Evolutionary conservation across 306 rosid species (phyloP).

Genomic region (Gleditsia sinensis): DNA sequence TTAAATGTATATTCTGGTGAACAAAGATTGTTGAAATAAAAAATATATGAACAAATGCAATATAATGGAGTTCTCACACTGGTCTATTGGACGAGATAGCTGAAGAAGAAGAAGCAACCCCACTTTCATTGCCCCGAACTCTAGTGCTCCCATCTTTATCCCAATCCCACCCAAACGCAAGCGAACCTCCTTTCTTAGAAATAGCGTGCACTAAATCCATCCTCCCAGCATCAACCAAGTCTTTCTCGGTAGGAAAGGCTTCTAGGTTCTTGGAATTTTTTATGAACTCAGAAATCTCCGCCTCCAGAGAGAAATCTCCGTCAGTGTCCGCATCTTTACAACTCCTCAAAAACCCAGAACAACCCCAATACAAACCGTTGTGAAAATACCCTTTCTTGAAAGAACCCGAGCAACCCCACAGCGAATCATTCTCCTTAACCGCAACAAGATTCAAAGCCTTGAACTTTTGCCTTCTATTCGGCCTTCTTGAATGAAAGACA

Average conservation of each 20-base stretch:
- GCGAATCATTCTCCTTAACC: conserved; percentile 9
- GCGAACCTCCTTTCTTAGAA: conserved; percentile 72
- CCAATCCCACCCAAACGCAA: conserved; percentile 77
- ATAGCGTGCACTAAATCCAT: conserved; percentile 73
- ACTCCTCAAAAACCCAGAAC: conserved; percentile 50
- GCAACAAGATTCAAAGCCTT: conserved; percentile 6
- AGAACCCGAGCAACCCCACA: conserved; percentile 2
- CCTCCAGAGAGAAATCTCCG: conserved; percentile 58
- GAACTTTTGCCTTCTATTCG: conserved; percentile 3
- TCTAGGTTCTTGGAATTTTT: conserved; percentile 55
- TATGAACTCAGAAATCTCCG: conserved; percentile 81
- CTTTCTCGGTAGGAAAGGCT: conserved; percentile 68
- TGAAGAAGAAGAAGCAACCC: conserved; percentile 40
- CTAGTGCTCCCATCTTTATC: too few species aligned
- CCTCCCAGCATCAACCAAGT: conserved; percentile 74
- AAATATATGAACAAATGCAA: conserved; percentile 7
- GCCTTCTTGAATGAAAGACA: conserved; percentile 7
- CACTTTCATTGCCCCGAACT: too few species aligned
- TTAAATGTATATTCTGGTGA: neutral
- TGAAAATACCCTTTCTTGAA: neutral
- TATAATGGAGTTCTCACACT: conserved; percentile 63
- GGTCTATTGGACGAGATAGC: conserved; percentile 43
- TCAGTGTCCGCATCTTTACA: conserved; percentile 50
- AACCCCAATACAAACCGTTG: conserved; percentile 37
- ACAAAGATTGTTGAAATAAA: neutral